Conservation (phyloP, 1,139 yeast genomes). For the Kodamaea derodonti region DNA sequence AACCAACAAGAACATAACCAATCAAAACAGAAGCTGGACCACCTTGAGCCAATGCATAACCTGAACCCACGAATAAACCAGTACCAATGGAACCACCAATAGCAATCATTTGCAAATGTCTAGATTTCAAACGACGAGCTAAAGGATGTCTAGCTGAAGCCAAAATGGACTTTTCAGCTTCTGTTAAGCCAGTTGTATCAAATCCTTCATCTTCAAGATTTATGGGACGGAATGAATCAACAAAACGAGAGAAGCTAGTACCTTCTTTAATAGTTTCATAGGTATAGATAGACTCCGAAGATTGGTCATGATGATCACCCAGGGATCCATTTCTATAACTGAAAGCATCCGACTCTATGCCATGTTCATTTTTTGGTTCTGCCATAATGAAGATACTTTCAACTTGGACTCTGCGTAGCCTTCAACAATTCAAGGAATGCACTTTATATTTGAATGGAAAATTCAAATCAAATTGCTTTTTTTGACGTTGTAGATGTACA, state of each 20-base stretch:
- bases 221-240: slow-evolving; percentile 40
- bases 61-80: slow-evolving; percentile 64
- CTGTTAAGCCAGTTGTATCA: slow-evolving; percentile 24
- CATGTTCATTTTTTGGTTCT: neutral
- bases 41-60: slow-evolving; percentile 60
- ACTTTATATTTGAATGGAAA: neutral
- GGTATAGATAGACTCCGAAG: slow-evolving; percentile 11
- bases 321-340: slow-evolving; percentile 11
- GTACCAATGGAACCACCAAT: slow-evolving; percentile 32
- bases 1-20: slow-evolving; percentile 22
- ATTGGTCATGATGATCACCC: slow-evolving; percentile 7
- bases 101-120: slow-evolving; percentile 28
- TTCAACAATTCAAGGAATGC: too few relatives aligned
- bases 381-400: too few relatives aligned
- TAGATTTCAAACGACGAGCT: slow-evolving; percentile 24
- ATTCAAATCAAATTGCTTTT: neutral
- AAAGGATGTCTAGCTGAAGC: slow-evolving; percentile 24
- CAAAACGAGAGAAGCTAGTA: slow-evolving; percentile 18
- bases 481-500: neutral
- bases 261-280: slow-evolving; percentile 15
- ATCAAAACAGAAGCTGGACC: slow-evolving; percentile 52
- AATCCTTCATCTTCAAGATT: slow-evolving; percentile 39
- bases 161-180: slow-evolving; percentile 34
- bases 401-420: too few relatives aligned
- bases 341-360: slow-evolving; percentile 13